These are phyloP conservation scores for Nitzschia sp. DNA, from an alignment of 108 stramenopile genomes.

Conservation along the genomic window DNA sequence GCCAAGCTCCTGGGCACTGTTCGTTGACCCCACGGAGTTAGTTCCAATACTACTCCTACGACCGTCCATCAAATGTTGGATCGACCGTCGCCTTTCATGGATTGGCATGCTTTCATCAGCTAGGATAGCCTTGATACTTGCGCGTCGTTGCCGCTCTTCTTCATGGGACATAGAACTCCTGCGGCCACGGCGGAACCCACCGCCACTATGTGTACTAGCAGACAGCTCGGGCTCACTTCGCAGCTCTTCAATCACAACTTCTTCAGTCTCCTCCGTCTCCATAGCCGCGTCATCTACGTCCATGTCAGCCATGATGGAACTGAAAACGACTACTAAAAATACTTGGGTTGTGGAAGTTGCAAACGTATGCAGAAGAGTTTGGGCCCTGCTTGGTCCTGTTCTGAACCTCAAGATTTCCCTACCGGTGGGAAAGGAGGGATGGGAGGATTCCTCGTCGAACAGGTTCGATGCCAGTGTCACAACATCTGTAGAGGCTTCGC, in stretches of 20 bases:
- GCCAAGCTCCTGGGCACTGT: constrained; percentile 3
- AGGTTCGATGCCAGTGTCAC: too few species aligned
- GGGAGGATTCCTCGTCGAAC: too few species aligned
- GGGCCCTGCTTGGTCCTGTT: too few species aligned
- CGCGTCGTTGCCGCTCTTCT: constrained; percentile 67
- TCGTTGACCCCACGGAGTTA: constrained; percentile 22
- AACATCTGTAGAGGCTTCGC: too few species aligned
- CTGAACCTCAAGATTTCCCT: too few species aligned
- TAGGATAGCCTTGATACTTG: constrained; percentile 79
- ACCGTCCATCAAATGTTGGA: constrained; percentile 88
- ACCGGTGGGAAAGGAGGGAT: too few species aligned
- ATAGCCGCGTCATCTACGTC: constrained; percentile 20
- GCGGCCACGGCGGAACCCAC: constrained; percentile 4
- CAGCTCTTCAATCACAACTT: background rate
- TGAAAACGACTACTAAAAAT: too few species aligned
- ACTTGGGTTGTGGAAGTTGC: too few species aligned
- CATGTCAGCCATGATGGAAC: constrained; percentile 5
- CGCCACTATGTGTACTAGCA: background rate
- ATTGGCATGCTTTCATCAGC: constrained; percentile 57
- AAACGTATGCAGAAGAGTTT: too few species aligned
- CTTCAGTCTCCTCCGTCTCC: constrained; percentile 8
- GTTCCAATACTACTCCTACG: constrained; percentile 50
- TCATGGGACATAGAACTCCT: constrained; percentile 43
- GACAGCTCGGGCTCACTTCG: background rate
- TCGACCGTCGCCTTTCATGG: constrained; percentile 66